Conservation (phyloP, 805 yeast species). For the Saccharomycodes ludwigii region DNA sequence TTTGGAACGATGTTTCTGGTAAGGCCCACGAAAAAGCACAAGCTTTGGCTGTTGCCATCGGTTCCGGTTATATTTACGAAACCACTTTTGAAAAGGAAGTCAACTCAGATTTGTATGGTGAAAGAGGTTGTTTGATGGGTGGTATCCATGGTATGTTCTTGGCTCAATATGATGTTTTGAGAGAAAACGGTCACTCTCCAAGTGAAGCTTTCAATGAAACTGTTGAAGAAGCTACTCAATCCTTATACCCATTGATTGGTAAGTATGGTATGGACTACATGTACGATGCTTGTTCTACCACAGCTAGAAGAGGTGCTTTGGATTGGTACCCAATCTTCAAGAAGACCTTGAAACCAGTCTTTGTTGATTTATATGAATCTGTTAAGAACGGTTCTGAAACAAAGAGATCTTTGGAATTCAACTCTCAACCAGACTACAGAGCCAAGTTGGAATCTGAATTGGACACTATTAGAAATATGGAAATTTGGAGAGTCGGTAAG, state of each 20-base stretch:
- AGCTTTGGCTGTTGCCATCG: slow-evolving; percentile 97
- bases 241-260: slow-evolving; percentile 97
- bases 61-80: slow-evolving; percentile 99
- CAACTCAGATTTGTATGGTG: slow-evolving; percentile 98
- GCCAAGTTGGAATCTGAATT: slow-evolving; percentile 90
- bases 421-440: slow-evolving; percentile 97
- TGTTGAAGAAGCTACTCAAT: slow-evolving; percentile 99
- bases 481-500: slow-evolving; percentile 99
- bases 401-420: slow-evolving; percentile 94
- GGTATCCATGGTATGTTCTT: slow-evolving; percentile 99
- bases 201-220: slow-evolving; percentile 99
- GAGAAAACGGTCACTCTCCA: slow-evolving; percentile 99
- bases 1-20: slow-evolving; percentile 98
- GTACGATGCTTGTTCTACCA: slow-evolving; percentile 99
- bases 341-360: slow-evolving; percentile 97
- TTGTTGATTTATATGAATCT: slow-evolving; percentile 88
- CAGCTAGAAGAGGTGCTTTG: slow-evolving; percentile 99
- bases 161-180: slow-evolving; percentile 98
- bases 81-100: slow-evolving; percentile 99
- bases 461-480: slow-evolving; percentile 88
- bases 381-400: slow-evolving; percentile 96
- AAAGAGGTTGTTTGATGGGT: slow-evolving; percentile 99
- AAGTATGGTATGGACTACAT: slow-evolving; percentile 99
- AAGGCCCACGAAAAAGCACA: slow-evolving; percentile 98
- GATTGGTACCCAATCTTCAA: slow-evolving; percentile 99